Evolutionary conservation across 2,329 filamentous ascomycete genomes (phyloP), one percentile per base, ranked within the genome.

Genomic region (Setomelanomma holmii): DNA sequence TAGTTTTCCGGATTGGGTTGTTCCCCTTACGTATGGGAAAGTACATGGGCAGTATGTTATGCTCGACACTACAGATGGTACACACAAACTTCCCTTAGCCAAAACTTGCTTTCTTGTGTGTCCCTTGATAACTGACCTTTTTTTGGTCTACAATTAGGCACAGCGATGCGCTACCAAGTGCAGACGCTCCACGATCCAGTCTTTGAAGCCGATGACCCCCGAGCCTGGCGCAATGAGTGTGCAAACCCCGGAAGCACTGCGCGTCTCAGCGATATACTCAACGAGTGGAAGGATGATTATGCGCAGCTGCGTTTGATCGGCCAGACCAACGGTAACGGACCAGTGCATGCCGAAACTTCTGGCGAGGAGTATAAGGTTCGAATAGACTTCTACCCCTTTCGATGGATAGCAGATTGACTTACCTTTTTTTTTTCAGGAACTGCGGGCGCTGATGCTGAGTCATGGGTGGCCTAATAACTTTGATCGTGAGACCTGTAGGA

Each of bases 181-280:
- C 39, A 22, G 39, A 4, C 4, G 39, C 39, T 40, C 19, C 21
- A 40, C 17, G 39, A 40, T 40, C 39, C 39, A 40, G 39, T 40
- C 4, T 40, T 20, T 40, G 39, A 22, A 40, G 39, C 39, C 14
- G 39, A 40, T 22, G 39, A 40, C 21, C 39, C 39, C 19, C 39
- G 21, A 19, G 39, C 39, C 39, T 40, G 39, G 39, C 39, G 39
- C 39, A 40, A 40, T 40, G 19, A 40, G 39, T 40, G 39, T 40
- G 39, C 21, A 40, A 40, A 40, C 39, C 39, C 39, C 21, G 39
- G 39, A 19, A 40, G 39, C 39, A 40, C 17, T 3, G 39, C 39
- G 21, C 39, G 39, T 40, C 39, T 40, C 39, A 40, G 39, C 19
- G 21, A 40, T 23, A 40, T 40, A 40, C 39, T 40, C 39, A 23